phyloP scores from a whole-genome alignment of 805 yeast genomes.

The Kodamaea jinghongensis region DNA sequence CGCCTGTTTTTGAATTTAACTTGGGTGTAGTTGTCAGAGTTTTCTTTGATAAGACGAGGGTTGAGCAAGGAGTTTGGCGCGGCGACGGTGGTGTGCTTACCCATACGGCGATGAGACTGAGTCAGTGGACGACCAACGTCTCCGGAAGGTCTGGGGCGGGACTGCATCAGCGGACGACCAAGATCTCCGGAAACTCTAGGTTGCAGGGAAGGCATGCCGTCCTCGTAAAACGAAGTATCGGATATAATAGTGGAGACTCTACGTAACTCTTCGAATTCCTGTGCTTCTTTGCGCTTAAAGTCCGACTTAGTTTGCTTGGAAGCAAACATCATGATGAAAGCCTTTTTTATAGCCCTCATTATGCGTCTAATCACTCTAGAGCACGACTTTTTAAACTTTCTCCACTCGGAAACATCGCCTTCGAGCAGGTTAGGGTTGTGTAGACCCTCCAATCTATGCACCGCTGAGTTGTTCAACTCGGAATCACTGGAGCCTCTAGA shows the following conservation, averaged over 20 bases:
- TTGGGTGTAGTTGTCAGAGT: slow-evolving; percentile 4
- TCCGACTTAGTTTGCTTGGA: slow-evolving; percentile 5
- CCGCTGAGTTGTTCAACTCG: slow-evolving; percentile 65
- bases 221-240: slow-evolving; percentile 18
- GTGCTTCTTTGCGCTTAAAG: slow-evolving; percentile 5
- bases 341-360: slow-evolving; percentile 18
- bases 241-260: slow-evolving; percentile 39
- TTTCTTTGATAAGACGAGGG: slow-evolving; percentile 16
- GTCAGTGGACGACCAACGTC: slow-evolving; percentile 4
- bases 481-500: slow-evolving; percentile 61
- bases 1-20: slow-evolving; percentile 20
- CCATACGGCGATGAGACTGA: slow-evolving; percentile 3
- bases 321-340: slow-evolving; percentile 5
- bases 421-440: slow-evolving; percentile 55
- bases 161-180: neutral
- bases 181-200: neutral
- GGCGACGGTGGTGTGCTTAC: slow-evolving; percentile 7
- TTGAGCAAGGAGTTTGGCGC: slow-evolving; percentile 20
- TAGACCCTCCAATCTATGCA: slow-evolving; percentile 54
- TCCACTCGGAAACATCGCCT: slow-evolving; percentile 61
- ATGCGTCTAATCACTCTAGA: neutral
- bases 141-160: neutral
- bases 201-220: neutral
- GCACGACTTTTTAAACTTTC: slow-evolving; percentile 59
- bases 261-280: slow-evolving; percentile 28